Base-by-base conservation (phyloP, 2,329 filamentous ascomycete genomes). In the Apiospora phragmitis region DNA sequence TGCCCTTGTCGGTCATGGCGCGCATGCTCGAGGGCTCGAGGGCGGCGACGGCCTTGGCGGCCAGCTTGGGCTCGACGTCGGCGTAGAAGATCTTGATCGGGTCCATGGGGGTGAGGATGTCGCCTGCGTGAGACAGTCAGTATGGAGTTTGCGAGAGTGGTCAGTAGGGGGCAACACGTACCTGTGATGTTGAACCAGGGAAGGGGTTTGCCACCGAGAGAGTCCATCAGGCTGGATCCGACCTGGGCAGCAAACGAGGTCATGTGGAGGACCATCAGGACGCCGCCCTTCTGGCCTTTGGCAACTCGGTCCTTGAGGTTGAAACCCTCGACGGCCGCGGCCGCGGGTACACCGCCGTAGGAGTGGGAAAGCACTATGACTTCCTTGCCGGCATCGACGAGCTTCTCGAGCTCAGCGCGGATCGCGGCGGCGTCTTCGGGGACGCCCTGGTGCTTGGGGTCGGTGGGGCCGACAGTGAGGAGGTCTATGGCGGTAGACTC, bases 301-400 rank as follows among this genome's bases (percentile, higher is more conserved):
- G 71, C 47, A 4, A 67, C 32, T 9, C 74, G 72, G 16, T 73
- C 68, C 26, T 71, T 29, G 4, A 71, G 43, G 11, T 71, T 51
- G 18, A 75, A 62, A 45, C 72, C 73, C 35, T 59, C 51, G 51
- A 59, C 51, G 26, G 51, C 51, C 16, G 51, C 51, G 51, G 26
- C 51, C 26, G 51, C 51, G 26, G 51, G 51, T 6, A 59, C 51
- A 59, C 51, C 51, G 3, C 51, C 51, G 26, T 59, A 59, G 14
- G 73, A 75, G 67, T 75, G 73, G 24, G 71, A 68, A 3, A 74
- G 68, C 4, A 75, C 71, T 29, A 67, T 72, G 2, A 69, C 71
- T 1, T 43, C 42, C 29, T 72, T 47, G n/a, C 69, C 32, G 35
- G 71, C 67, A 1, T 55, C 47, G 12, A 59, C 51, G 16, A 59